These are phyloP conservation scores for Pseudoneurospora amorphoporcata DNA, from an alignment of 495 filamentous ascomycete species.

Conservation along the genomic window DNA sequence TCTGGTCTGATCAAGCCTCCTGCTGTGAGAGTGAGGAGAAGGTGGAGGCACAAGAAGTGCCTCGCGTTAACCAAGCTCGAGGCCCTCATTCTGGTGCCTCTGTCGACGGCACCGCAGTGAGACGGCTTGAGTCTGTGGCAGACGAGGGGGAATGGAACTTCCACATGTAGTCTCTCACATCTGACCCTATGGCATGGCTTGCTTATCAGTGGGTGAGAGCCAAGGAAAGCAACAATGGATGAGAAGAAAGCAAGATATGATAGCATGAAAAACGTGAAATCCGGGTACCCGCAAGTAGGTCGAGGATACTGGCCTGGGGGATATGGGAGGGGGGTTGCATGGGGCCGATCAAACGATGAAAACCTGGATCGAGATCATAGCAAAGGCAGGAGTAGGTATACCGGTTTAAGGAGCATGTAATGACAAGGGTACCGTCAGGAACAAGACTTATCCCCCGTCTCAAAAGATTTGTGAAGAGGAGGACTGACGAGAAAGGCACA, in stretches of 20 bases:
- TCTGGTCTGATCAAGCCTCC: constrained; percentile 9
- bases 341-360: not conserved
- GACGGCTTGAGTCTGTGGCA: not conserved
- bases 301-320: not conserved
- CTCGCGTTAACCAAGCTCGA: not conserved
- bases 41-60: constrained; percentile 19
- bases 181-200: not conserved
- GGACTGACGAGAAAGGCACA: not conserved
- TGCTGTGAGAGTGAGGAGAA: constrained; percentile 12
- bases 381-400: not conserved
- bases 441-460: not conserved
- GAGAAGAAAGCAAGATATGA: not conserved
- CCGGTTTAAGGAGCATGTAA: not conserved
- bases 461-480: not conserved
- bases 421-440: not conserved
- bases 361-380: not conserved
- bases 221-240: not conserved
- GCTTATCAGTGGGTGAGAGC: not conserved
- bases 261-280: not conserved
- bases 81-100: not conserved
- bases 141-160: not conserved
- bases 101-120: not conserved
- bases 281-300: not conserved
- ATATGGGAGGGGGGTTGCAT: not conserved
- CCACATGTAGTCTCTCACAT: not conserved